Evolutionary conservation across 208 protist species (phyloP), one percentile per base, ranked within the genome.

Genomic region (Naegleria gruberi): DNA sequence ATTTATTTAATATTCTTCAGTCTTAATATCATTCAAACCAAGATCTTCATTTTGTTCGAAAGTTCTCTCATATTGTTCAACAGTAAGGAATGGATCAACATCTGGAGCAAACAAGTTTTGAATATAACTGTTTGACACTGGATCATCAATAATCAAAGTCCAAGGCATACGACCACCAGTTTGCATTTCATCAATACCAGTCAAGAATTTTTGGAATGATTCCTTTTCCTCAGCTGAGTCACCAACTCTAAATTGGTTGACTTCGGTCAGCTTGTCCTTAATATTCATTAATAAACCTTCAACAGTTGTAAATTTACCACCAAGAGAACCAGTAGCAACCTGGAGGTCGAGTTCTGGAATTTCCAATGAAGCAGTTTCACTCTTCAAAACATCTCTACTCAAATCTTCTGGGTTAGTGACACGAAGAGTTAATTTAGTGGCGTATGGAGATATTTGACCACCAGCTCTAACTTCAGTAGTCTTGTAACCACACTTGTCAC

Each of bases 361-460:
- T 37, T 92, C 37, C 6, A 98, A 89, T 43, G 93, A 94, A 4
- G 97, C 94, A 23, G 95, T 97, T 41, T 98, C 96, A 30, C 95
- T 97, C 90, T 98, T 98, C 65, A 98, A 95, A 74, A 98, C 94
- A 90, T 98, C 96, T 44, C 97, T 94, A 91, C 94, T 96, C 23
- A 98, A 90, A 89, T 98, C 97, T n/a, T 94, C 93, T 41, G 94
- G 92, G 4, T 91, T 87, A 51, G 94, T 92, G 19, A 97, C 95
- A 87, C 91, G 90, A 44, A 98, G 92, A 12, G 92, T 95, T 44
- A 97, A 92, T 30, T 94, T 93, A 41, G 94, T 91, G 4, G 94
- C 97, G 45, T 94, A 94, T 47, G 94, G 91, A 0, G 93, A 92
- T 77, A 98, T 96, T 44, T 90, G 94, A 23, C 97, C 97, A 40